phyloP scores from a whole-genome alignment of 345 rosid species.

The Lepidium didymum region DNA sequence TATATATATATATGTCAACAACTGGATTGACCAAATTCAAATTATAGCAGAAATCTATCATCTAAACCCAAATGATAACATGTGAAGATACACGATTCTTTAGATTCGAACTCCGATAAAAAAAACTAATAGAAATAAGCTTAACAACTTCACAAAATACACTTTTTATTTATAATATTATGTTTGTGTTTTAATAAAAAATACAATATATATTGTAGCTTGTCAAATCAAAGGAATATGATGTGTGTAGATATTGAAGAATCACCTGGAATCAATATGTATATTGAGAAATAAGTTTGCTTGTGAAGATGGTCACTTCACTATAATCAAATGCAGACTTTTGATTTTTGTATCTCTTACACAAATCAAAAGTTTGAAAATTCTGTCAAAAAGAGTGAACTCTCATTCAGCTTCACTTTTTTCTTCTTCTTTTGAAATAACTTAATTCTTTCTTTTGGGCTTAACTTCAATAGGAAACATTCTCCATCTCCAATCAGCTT shows the following conservation, averaged over 20 bases:
- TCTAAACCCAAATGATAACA: too few species aligned
- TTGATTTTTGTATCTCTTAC: slow-evolving; percentile 1
- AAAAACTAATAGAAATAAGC: too few species aligned
- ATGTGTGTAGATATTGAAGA: background rate
- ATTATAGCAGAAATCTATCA: too few species aligned
- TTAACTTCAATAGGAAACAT: slow-evolving; percentile 32
- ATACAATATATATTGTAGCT: too few species aligned
- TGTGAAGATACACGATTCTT: too few species aligned
- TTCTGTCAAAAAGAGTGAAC: slow-evolving; percentile 20
- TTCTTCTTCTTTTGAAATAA: background rate
- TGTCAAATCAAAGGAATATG: background rate
- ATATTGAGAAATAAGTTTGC: background rate
- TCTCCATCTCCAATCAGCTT: slow-evolving; percentile 26
- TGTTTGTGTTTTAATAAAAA: too few species aligned
- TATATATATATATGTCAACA: too few species aligned
- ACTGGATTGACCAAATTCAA: too few species aligned
- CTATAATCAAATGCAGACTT: slow-evolving; percentile 12
- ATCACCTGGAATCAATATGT: slow-evolving; percentile 1
- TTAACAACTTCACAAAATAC: too few species aligned
- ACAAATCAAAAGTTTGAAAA: slow-evolving; percentile 19
- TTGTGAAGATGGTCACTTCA: slow-evolving; percentile 19
- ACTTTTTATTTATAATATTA: too few species aligned
- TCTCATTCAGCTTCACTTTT: slow-evolving; percentile 12
- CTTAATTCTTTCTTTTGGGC: background rate
- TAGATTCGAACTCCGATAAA: too few species aligned